Conservation (phyloP, 805 yeast species). For the Spathaspora arborariae region DNA sequence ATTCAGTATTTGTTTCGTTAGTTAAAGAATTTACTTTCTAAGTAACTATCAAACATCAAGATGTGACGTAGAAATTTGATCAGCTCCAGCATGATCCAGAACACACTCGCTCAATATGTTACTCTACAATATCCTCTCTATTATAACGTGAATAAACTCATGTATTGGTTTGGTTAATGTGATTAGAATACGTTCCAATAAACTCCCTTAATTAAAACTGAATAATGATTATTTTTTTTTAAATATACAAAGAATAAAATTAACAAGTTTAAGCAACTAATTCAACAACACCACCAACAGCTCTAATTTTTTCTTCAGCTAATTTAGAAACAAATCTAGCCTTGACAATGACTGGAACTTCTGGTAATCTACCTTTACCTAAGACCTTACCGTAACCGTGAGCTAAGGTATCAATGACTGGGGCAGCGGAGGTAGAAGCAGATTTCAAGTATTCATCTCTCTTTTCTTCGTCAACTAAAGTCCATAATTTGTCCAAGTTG, state of each 20-base stretch:
- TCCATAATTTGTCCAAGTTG: conserved; percentile 98
- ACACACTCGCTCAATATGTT: neutral
- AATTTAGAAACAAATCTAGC: conserved; percentile 99
- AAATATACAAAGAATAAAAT: conserved; percentile 9
- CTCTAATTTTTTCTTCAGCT: conserved; percentile 99
- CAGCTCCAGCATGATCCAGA: neutral
- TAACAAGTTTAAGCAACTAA: conserved; percentile 77
- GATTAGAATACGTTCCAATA: neutral
- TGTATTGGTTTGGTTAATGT: conserved; percentile 2
- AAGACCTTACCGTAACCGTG: conserved; percentile 99
- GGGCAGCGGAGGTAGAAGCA: conserved; percentile 86
- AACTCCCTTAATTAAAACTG: conserved; percentile 1
- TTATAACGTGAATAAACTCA: conserved; percentile 2
- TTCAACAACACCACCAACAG: conserved; percentile 99
- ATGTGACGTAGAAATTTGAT: too few species aligned
- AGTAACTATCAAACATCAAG: too few species aligned
- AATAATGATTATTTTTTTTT: conserved; percentile 5
- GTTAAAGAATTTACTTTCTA: too few species aligned
- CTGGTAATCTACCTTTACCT: conserved; percentile 98
- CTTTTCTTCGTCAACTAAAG: conserved; percentile 89
- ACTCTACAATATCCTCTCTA: neutral
- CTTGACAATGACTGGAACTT: conserved; percentile 97
- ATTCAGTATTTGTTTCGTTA: too few species aligned
- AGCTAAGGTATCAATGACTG: conserved; percentile 99
- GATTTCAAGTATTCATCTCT: conserved; percentile 89